Percentiles rank a stretch among this genome's conserved stretches.
Conservation (phyloP, 2,329 filamentous ascomycete species). For the Hymenoscyphus fraxineus region DNA sequence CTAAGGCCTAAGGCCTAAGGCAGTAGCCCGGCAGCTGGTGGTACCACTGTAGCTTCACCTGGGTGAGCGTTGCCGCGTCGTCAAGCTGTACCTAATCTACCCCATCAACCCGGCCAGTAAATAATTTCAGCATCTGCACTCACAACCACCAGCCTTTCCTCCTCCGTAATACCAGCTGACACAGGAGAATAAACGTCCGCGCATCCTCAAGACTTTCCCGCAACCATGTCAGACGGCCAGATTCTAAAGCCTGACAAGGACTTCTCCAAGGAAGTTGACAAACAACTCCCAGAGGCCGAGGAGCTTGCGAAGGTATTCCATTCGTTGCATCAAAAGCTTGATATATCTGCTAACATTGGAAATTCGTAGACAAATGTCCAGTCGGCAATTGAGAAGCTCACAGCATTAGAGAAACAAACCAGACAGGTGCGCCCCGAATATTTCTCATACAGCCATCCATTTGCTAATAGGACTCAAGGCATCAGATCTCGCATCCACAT, state of each 20-base stretch:
- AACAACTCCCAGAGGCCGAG: slow-evolving; percentile 85
- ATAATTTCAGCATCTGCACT: not conserved
- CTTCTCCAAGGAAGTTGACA: slow-evolving; percentile 94
- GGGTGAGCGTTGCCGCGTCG: not conserved
- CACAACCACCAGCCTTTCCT: not conserved
- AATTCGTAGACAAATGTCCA: slow-evolving; percentile 66
- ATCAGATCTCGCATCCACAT: slow-evolving; percentile 93
- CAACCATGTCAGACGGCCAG: slow-evolving; percentile 34
- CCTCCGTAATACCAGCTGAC: not conserved
- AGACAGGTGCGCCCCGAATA: slow-evolving; percentile 65
- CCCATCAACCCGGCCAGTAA: not conserved
- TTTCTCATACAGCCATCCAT: slow-evolving; percentile 6
- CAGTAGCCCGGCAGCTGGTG: not conserved
- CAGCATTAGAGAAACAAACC: slow-evolving; percentile 90
- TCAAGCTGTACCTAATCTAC: not conserved
- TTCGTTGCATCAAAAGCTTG: not conserved
- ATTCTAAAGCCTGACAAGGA: slow-evolving; percentile 78
- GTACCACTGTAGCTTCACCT: not conserved
- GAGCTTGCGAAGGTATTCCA: slow-evolving; percentile 73
- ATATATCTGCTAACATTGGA: slow-evolving; percentile 20
- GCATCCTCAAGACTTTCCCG: not conserved
- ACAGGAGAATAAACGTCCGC: not conserved
- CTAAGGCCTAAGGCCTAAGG: too few species aligned
- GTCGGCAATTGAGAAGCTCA: slow-evolving; percentile 88
- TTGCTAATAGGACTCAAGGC: slow-evolving; percentile 53